A percentile compares a stretch with the other conserved stretches of the same genome.
Conservation (phyloP, 2,329 filamentous ascomycete species). For the Fusarium musae region DNA sequence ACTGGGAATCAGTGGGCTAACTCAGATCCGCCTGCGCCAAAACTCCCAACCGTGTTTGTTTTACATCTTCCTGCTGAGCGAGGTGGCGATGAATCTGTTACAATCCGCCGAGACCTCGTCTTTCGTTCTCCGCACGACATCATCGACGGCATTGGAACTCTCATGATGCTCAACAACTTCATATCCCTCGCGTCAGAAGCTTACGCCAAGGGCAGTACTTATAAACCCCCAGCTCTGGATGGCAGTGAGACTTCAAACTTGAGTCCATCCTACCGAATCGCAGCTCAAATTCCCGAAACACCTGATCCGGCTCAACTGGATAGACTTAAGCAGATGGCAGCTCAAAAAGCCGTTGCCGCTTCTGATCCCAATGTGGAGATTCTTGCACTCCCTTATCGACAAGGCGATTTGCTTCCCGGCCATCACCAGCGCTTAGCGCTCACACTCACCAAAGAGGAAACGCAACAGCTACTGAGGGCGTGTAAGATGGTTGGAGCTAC, state of each 20-base stretch:
- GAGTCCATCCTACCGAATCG: constrained; percentile 23
- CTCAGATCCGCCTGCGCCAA: constrained; percentile 48
- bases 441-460: constrained; percentile 28
- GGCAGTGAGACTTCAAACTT: constrained; percentile 27
- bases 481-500: constrained; percentile 39
- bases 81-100: fast-evolving
- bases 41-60: constrained; percentile 49
- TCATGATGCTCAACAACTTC: constrained; percentile 49
- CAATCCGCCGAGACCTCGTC: constrained; percentile 46
- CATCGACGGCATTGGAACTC: constrained; percentile 54
- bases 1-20: constrained; percentile 50
- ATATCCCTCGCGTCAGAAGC: constrained; percentile 40
- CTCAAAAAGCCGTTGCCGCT: constrained; percentile 6
- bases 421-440: constrained; percentile 43
- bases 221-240: constrained; percentile 27
- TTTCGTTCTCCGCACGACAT: constrained; percentile 53
- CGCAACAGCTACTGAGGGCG: constrained; percentile 24
- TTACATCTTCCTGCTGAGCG: constrained; percentile 22
- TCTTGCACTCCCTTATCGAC: constrained; percentile 35
- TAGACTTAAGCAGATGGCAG: neutral
- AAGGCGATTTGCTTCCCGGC: constrained; percentile 27
- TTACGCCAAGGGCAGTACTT: constrained; percentile 22
- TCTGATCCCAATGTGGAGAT: neutral
- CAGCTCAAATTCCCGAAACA: fast-evolving
- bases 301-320: neutral